Evolutionary conservation across 1,284 basidiomycete species (phyloP), one percentile per base, ranked within the genome.

Genomic region (Tilletia horrida): DNA sequence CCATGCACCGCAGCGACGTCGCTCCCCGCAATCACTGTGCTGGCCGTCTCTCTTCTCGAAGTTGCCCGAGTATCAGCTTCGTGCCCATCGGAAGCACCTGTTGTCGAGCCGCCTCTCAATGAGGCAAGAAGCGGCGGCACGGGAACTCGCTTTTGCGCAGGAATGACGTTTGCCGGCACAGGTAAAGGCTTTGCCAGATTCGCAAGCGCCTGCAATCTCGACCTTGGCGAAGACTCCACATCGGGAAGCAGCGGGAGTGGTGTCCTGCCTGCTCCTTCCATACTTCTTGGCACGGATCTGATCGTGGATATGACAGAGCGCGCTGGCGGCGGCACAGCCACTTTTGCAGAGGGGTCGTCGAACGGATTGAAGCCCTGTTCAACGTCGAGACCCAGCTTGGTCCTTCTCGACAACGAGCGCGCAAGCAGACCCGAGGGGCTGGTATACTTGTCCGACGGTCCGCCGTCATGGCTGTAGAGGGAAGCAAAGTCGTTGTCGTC

Each of bases 101-200:
- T 11, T 40, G 35, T 6, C 35, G 35, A 40, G 35, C 35, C 35
- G 35, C 35, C 35, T 40, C 35, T 40, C 11, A 40, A 40, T 6
- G 35, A 40, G 35, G 35, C 35, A 11, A 40, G 35, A 40, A 25
- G 13, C 25, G 50, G n/a, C 13, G 50, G 50, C 27, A 52, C 50
- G 6, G 50, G 50, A 7, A 52, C 50, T 21, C 50, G 50, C 50
- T 52, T 52, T 21, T 52, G 50, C 21, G 50, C 50, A 52, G 50
- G 50, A 21, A 52, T 27, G 27, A 8, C 50, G 14, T 21, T 25
- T 4, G 21, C 13, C 13, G n/a, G 50, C 2, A 21, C 13, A 11
- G 35, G 35, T 21, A n/a, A 23, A 25, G 50, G 50, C 23, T 52
- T 23, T 3, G 50, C 50, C 2, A 52, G 23, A 9, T 52, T 52